Evolutionary conservation across 2,329 filamentous ascomycete genomes (phyloP).

Genomic region (Cytospora paraplurivora): DNA sequence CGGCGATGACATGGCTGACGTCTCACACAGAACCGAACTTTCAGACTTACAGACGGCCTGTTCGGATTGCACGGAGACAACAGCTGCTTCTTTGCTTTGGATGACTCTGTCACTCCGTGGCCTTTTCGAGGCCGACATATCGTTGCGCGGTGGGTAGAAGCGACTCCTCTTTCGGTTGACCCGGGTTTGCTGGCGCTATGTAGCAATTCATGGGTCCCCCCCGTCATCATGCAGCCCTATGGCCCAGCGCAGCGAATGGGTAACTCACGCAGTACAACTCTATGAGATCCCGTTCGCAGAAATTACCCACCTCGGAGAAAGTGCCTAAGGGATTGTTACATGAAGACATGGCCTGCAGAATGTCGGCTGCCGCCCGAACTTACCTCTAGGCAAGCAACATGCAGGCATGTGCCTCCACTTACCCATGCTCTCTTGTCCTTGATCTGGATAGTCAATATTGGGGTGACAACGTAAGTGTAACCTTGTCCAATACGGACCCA

Average conservation of each 20-base stretch:
- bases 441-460: neutral
- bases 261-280: conserved; percentile 16
- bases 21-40: neutral
- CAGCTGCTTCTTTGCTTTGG: neutral
- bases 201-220: neutral
- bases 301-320: neutral
- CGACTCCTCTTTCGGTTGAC: neutral
- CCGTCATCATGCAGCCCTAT: conserved; percentile 18
- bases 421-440: neutral
- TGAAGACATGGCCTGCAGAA: conserved; percentile 11
- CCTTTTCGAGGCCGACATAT: neutral
- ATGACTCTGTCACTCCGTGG: neutral
- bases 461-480: conserved; percentile 5
- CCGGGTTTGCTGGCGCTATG: neutral
- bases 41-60: neutral
- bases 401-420: neutral
- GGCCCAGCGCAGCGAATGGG: conserved; percentile 18
- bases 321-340: neutral
- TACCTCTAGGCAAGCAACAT: conserved; percentile 7
- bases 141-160: neutral
- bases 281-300: conserved; percentile 14
- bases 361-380: conserved; percentile 8
- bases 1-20: neutral
- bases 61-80: neutral
- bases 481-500: conserved; percentile 9